Evolutionary conservation across 306 rosid genomes (phyloP).

Genomic region (Cajanus cajan): DNA sequence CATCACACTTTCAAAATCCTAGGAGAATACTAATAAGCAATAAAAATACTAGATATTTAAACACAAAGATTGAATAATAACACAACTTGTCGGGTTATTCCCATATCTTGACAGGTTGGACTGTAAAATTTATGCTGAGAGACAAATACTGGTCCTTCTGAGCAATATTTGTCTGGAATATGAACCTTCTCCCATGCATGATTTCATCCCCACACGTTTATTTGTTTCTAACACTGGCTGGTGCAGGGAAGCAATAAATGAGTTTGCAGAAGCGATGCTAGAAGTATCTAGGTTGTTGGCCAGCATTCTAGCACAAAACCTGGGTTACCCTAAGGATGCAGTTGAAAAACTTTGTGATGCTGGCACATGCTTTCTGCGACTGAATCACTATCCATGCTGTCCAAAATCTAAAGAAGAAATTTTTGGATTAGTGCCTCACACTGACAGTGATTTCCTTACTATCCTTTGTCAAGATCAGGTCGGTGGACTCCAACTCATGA

Average conservation of each 20-base stretch:
- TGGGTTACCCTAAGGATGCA: constrained; percentile 55
- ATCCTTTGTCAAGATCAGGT: constrained; percentile 81
- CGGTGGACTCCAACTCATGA: constrained; percentile 93
- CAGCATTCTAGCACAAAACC: constrained; percentile 59
- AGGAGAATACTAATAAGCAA: background rate
- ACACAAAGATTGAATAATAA: background rate
- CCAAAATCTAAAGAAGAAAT: constrained; percentile 54
- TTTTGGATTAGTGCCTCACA: constrained; percentile 82
- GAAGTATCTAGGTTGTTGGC: constrained; percentile 64
- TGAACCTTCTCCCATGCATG: constrained; percentile 5
- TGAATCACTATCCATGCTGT: constrained; percentile 81
- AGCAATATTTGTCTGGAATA: constrained; percentile 28
- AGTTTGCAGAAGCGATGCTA: constrained; percentile 73
- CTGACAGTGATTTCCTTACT: constrained; percentile 92
- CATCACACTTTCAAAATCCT: background rate
- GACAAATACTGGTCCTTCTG: constrained; percentile 28
- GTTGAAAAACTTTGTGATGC: constrained; percentile 62
- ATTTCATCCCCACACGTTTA: constrained; percentile 25
- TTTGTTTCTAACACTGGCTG: constrained; percentile 24
- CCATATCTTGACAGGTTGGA: constrained; percentile 39
- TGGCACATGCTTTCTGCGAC: constrained; percentile 77
- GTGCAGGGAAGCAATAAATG: constrained; percentile 70
- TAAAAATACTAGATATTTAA: background rate
- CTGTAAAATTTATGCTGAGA: constrained; percentile 24
- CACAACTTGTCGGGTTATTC: constrained; percentile 5